Percentiles rank a stretch among this genome's conserved stretches.
phyloP scores from a whole-genome alignment of 2,329 filamentous ascomycete species.

The Moelleriella libera region DNA sequence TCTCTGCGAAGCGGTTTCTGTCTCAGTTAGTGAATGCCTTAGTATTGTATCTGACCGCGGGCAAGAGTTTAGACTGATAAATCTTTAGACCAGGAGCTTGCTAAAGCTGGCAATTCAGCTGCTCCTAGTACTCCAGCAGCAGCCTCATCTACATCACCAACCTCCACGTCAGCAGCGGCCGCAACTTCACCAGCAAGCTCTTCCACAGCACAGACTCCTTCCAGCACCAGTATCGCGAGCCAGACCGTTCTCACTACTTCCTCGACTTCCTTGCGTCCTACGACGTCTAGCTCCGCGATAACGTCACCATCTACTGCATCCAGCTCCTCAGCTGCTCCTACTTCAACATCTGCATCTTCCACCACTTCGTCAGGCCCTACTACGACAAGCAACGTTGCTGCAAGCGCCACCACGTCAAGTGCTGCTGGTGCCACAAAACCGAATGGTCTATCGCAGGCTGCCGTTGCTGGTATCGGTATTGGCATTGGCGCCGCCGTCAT shows the following conservation, averaged over 20 bases:
- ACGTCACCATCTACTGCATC: not conserved
- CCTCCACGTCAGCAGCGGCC: not conserved
- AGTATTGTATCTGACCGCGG: not conserved
- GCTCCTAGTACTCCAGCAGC: not conserved
- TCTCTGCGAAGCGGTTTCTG: conserved; percentile 10
- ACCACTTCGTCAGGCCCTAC: conserved; percentile 3
- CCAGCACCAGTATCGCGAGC: not conserved
- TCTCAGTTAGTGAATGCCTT: conserved; percentile 7
- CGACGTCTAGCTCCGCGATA: not conserved
- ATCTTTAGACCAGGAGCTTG: not conserved
- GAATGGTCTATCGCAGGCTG: conserved; percentile 24
- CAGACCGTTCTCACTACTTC: not conserved
- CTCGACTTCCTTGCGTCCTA: not conserved
- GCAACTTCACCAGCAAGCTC: not conserved
- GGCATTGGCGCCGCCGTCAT: conserved; percentile 28
- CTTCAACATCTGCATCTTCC: conserved; percentile 3
- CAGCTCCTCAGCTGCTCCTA: not conserved
- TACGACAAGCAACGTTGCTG: not conserved
- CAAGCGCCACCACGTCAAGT: conserved; percentile 5
- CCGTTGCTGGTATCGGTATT: conserved; percentile 34
- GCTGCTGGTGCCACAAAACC: conserved; percentile 2
- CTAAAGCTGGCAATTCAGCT: not conserved
- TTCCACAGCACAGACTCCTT: not conserved
- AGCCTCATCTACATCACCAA: not conserved
- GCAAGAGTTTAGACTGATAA: not conserved